These are phyloP conservation scores for Persicaria tinctoria DNA, from an alignment of 148 eudicot genomes.

Conservation along the genomic window DNA sequence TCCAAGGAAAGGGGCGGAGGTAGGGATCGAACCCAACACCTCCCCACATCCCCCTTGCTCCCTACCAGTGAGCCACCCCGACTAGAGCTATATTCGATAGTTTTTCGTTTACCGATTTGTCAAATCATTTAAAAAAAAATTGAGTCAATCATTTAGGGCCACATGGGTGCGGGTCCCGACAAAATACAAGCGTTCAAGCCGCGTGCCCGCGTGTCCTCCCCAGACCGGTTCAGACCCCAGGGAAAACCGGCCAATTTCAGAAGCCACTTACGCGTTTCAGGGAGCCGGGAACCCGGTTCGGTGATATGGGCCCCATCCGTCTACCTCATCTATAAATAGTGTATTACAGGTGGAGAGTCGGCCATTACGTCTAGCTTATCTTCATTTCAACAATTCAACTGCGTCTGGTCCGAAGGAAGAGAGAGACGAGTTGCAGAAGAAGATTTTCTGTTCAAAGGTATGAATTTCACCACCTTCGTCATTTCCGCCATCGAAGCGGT, in stretches of 20 bases:
- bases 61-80: no score
- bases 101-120: no score
- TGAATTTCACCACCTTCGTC: neutral
- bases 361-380: neutral
- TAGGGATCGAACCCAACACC: no score
- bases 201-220: neutral
- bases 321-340: conserved; percentile 2
- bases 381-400: neutral
- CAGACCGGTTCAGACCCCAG: neutral
- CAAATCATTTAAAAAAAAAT: no score
- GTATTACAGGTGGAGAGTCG: neutral
- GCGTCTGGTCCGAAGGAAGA: conserved; percentile 8
- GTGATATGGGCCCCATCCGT: neutral
- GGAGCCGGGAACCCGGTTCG: conserved; percentile 5
- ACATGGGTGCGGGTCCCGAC: conserved; percentile 1
- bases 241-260: conserved; percentile 2
- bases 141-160: neutral
- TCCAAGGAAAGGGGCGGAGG: no score
- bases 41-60: no score
- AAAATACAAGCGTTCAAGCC: neutral
- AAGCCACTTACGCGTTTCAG: neutral
- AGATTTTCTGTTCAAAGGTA: conserved; percentile 4
- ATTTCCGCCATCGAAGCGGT: neutral
- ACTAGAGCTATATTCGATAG: no score
- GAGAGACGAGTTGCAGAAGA: neutral